Evolutionary conservation across 768 basidiomycete species (phyloP).

Genomic region (Rossbeevera mucosa): DNA sequence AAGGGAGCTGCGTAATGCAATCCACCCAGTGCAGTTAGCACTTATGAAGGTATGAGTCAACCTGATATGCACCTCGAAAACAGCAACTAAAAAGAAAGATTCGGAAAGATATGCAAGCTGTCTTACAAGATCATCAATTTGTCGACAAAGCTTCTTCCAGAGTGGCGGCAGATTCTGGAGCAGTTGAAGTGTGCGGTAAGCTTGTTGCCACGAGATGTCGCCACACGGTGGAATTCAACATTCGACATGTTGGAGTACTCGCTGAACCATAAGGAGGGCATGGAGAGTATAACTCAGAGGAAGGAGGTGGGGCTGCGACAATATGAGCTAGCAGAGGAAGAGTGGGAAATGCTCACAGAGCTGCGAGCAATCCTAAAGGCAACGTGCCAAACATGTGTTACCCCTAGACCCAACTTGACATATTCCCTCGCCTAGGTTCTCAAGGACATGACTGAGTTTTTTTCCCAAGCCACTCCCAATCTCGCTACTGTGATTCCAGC

Average conservation of each 20-base stretch:
- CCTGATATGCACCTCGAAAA: neutral
- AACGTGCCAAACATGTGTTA: neutral
- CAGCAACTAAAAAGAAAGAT: neutral
- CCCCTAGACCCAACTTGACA: no score
- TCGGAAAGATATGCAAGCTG: neutral
- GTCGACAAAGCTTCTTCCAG: neutral
- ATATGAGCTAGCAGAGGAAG: neutral
- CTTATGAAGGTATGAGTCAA: neutral
- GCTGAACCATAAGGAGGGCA: neutral
- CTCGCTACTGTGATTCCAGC: neutral
- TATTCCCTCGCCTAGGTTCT: no score
- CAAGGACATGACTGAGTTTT: neutral
- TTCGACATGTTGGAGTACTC: neutral
- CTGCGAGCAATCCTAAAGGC: no score
- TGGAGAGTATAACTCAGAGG: neutral
- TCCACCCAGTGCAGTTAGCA: neutral
- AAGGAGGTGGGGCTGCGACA: neutral
- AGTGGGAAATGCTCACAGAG: neutral
- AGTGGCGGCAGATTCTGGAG: neutral
- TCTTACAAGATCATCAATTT: neutral
- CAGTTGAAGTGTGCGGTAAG: rapidly evolving
- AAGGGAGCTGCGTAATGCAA: neutral
- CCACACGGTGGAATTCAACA: neutral
- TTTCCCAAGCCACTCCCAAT: neutral
- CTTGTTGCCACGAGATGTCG: rapidly evolving